These are phyloP conservation scores for Naganishia onofrii DNA, from an alignment of 768 basidiomycete genomes.

Conservation along the genomic window DNA sequence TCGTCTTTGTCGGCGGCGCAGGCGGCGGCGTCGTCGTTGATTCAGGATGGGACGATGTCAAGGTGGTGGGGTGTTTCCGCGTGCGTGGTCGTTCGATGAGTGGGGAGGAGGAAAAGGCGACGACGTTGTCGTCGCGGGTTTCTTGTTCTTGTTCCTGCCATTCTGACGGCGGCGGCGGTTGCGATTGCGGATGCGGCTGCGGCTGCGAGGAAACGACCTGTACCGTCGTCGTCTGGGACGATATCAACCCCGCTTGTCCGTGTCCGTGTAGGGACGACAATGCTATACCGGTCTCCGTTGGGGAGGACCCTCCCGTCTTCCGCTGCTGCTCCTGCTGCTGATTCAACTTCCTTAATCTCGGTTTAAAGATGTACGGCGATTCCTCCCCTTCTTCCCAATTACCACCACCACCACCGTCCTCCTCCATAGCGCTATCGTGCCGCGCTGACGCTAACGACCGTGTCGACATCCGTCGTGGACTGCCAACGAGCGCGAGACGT, in stretches of 20 bases:
- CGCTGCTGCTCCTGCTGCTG: background rate
- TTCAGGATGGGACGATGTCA: background rate
- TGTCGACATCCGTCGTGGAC: background rate
- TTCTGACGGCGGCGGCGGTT: no score
- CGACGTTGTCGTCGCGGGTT: no score
- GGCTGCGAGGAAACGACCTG: slow-evolving; percentile 7
- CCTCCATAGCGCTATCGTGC: background rate
- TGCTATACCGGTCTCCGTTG: background rate
- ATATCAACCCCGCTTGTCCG: background rate
- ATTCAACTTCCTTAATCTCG: slow-evolving; percentile 4
- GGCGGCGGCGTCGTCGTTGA: no score
- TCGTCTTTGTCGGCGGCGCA: no score
- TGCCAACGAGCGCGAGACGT: no score
- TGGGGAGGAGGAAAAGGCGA: background rate
- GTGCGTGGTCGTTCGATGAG: slow-evolving; percentile 2
- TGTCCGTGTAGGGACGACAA: background rate
- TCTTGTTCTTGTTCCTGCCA: background rate
- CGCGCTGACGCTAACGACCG: background rate
- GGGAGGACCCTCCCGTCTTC: no score
- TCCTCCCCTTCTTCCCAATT: no score
- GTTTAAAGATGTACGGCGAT: slow-evolving; percentile 7
- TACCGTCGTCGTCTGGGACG: background rate
- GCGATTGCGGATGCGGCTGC: no score
- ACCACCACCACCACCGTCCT: background rate
- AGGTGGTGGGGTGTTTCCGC: background rate